These are phyloP conservation scores for Calonectria naviculata DNA, from an alignment of 2,329 filamentous ascomycete genomes.

Conservation along the genomic window DNA sequence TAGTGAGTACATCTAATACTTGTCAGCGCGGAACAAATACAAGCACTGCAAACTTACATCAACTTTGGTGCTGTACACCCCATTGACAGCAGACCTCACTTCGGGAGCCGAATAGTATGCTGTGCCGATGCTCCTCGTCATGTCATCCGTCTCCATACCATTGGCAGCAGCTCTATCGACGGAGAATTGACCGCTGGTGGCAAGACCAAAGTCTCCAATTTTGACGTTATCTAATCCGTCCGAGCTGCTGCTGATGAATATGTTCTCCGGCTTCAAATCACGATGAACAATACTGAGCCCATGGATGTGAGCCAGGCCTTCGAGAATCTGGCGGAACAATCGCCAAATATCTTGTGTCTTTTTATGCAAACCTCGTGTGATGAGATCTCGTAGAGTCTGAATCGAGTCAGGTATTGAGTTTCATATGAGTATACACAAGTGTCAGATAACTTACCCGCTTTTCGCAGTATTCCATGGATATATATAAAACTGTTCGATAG, in stretches of 20 bases:
- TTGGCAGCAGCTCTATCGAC: slow-evolving; percentile 63
- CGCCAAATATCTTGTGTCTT: slow-evolving; percentile 87
- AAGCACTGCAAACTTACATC: slow-evolving; percentile 68
- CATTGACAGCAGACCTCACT: slow-evolving; percentile 78
- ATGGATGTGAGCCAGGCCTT: slow-evolving; percentile 92
- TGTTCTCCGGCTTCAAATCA: slow-evolving; percentile 96
- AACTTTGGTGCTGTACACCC: slow-evolving; percentile 91
- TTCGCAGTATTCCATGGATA: slow-evolving; percentile 99
- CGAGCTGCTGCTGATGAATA: slow-evolving; percentile 79
- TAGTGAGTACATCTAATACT: slow-evolving; percentile 87
- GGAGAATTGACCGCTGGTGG: slow-evolving; percentile 85
- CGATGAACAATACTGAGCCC: slow-evolving; percentile 92
- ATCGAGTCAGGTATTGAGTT: neutral
- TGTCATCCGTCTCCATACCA: slow-evolving; percentile 64
- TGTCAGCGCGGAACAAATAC: slow-evolving; percentile 16
- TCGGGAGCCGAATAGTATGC: slow-evolving; percentile 95
- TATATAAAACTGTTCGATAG: slow-evolving; percentile 84
- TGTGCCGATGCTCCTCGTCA: slow-evolving; percentile 80
- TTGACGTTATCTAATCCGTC: slow-evolving; percentile 90
- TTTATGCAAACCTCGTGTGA: slow-evolving; percentile 78
- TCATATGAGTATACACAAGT: too few relatives aligned
- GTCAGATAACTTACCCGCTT: slow-evolving; percentile 72
- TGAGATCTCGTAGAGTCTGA: slow-evolving; percentile 86
- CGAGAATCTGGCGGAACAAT: slow-evolving; percentile 89
- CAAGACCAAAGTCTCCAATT: slow-evolving; percentile 96